Conservation (phyloP, 176 grass and related monocot genomes). For the Triticum timopheevii region DNA sequence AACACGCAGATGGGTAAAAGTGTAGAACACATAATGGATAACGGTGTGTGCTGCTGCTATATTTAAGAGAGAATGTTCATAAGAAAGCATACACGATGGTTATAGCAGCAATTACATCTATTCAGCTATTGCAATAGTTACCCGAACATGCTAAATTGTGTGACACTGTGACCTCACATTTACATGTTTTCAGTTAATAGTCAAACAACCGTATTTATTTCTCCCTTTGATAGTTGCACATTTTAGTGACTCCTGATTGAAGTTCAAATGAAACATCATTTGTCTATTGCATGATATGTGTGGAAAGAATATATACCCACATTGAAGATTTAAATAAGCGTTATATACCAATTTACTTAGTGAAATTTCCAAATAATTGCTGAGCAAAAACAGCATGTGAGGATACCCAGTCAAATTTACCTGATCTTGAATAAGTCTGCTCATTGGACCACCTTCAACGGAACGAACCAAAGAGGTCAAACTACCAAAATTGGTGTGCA, state of each 20-base stretch:
- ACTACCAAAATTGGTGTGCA: constrained; percentile 68
- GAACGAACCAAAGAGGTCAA: constrained; percentile 76
- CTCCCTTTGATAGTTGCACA: not conserved
- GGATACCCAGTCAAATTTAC: constrained; percentile 45
- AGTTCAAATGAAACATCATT: not conserved
- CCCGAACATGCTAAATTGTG: constrained; percentile 1
- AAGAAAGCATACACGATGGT: constrained; percentile 4
- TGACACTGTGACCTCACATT: not conserved
- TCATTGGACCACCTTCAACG: constrained; percentile 73
- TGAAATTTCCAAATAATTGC: not conserved
- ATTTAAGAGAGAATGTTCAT: not conserved
- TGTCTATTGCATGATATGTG: not conserved
- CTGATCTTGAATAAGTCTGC: constrained; percentile 81
- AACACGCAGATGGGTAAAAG: not conserved
- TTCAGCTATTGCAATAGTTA: constrained; percentile 1
- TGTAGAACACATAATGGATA: not conserved
- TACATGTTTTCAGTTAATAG: constrained; percentile 14
- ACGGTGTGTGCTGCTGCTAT: not conserved
- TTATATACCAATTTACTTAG: constrained; percentile 12
- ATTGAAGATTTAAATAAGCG: constrained; percentile 1
- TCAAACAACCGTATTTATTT: not conserved
- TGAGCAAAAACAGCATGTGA: constrained; percentile 4
- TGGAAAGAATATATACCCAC: not conserved
- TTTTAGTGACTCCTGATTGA: not conserved
- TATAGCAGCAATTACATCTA: not conserved